Evolutionary conservation across 345 rosid genomes (phyloP).

Genomic region (Eucalyptus lansdowneana): DNA sequence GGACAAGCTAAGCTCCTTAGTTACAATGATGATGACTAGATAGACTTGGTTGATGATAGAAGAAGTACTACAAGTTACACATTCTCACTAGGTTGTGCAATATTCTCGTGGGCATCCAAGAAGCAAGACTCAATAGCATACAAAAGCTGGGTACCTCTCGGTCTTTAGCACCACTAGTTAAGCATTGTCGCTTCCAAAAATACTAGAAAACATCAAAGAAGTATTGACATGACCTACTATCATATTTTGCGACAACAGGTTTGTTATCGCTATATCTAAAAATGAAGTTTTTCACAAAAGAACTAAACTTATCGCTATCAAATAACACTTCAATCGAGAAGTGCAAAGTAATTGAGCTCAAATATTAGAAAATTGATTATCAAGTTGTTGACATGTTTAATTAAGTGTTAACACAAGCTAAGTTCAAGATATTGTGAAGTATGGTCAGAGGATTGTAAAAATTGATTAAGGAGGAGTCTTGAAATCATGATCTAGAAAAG

Average conservation of each 20-base stretch:
- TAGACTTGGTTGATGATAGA: background rate
- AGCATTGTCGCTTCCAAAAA: background rate
- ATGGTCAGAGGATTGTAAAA: background rate
- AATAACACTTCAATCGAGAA: no score
- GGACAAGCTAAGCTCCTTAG: background rate
- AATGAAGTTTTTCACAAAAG: background rate
- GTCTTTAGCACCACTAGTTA: no score
- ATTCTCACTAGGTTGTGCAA: background rate
- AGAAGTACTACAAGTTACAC: background rate
- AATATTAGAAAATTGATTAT: no score
- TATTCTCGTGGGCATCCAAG: background rate
- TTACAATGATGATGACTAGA: background rate
- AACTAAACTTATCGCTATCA: background rate
- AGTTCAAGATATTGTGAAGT: background rate
- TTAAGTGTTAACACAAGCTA: background rate
- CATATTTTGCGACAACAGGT: rapidly evolving
- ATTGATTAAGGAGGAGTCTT: background rate
- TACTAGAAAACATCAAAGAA: background rate
- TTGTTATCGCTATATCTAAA: background rate
- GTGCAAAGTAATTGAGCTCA: no score
- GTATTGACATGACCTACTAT: background rate
- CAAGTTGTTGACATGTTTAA: background rate
- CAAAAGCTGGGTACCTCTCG: rapidly evolving
- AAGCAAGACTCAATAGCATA: background rate
- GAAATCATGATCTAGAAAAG: background rate